Evolutionary conservation across 2,329 filamentous ascomycete species (phyloP).

Genomic region (Endocalyx cinctus): DNA sequence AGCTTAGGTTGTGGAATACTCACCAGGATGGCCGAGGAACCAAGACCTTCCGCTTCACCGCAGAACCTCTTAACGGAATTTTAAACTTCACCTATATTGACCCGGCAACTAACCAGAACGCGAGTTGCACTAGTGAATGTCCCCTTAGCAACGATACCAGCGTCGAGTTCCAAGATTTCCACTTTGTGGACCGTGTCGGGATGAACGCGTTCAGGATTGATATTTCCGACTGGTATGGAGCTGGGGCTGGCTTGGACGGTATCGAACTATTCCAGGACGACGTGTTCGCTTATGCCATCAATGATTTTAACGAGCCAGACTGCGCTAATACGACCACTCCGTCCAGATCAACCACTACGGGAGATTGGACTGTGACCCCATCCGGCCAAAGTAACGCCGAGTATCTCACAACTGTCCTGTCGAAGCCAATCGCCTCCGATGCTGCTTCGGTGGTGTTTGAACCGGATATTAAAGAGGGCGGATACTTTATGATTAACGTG

Average conservation of each 20-base stretch:
- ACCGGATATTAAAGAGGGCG: slow-evolving; percentile 81
- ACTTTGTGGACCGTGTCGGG: slow-evolving; percentile 79
- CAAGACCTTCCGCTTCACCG: slow-evolving; percentile 81
- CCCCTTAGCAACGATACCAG: slow-evolving; percentile 70
- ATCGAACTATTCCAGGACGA: slow-evolving; percentile 84
- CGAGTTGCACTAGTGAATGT: slow-evolving; percentile 75
- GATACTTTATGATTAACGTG: slow-evolving; percentile 85
- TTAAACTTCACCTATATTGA: slow-evolving; percentile 94
- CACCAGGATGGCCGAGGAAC: slow-evolving; percentile 79
- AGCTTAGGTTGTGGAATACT: slow-evolving; percentile 84
- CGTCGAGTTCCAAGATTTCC: slow-evolving; percentile 77
- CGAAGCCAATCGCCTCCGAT: slow-evolving; percentile 48
- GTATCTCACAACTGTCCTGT: slow-evolving; percentile 69
- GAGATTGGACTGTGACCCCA: slow-evolving; percentile 67
- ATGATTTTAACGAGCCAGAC: slow-evolving; percentile 80
- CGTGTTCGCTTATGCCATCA: slow-evolving; percentile 79
- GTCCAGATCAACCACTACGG: slow-evolving; percentile 65
- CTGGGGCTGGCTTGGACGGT: slow-evolving; percentile 77
- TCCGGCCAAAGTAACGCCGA: slow-evolving; percentile 67
- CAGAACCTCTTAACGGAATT: slow-evolving; percentile 82
- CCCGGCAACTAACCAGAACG: slow-evolving; percentile 60
- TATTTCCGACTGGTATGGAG: slow-evolving; percentile 81
- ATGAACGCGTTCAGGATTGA: slow-evolving; percentile 86
- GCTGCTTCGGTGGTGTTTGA: slow-evolving; percentile 70
- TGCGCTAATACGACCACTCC: slow-evolving; percentile 63